These are phyloP conservation scores for Musa acuminata DNA, from an alignment of 176 grass and related monocot genomes.

Conservation along the genomic window DNA sequence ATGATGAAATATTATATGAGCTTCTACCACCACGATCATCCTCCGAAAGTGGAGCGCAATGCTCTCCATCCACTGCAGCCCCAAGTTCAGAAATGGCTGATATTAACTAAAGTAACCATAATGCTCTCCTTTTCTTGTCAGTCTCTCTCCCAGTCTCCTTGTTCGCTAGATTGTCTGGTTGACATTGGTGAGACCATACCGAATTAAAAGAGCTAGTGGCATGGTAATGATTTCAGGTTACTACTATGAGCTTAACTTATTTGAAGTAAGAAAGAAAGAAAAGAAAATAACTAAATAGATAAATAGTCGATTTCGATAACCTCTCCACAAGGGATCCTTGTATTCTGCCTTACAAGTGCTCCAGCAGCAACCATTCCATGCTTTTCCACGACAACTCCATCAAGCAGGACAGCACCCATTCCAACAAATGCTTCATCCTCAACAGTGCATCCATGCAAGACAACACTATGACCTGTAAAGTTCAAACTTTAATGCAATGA, in stretches of 20 bases:
- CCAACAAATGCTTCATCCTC: slow-evolving; percentile 86
- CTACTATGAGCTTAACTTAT: background rate
- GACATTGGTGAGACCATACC: too few species aligned
- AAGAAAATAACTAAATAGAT: slow-evolving; percentile 7
- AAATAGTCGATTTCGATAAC: slow-evolving; percentile 26
- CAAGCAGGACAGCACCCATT: slow-evolving; percentile 77
- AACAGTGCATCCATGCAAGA: slow-evolving; percentile 76
- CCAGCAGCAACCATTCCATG: slow-evolving; percentile 77
- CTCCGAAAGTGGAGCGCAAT: too few species aligned
- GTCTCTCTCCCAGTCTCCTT: too few species aligned
- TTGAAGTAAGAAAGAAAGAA: background rate
- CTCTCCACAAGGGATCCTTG: slow-evolving; percentile 79
- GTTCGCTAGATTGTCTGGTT: too few species aligned
- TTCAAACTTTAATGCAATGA: background rate
- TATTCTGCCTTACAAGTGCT: slow-evolving; percentile 81
- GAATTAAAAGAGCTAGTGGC: too few species aligned
- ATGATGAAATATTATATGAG: too few species aligned
- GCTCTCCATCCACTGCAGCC: too few species aligned
- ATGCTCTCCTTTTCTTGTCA: too few species aligned
- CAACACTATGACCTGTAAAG: slow-evolving; percentile 58
- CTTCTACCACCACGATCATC: too few species aligned
- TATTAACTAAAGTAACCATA: too few species aligned
- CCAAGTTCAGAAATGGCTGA: too few species aligned
- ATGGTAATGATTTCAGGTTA: too few species aligned
- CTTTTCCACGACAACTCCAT: slow-evolving; percentile 78